These are phyloP conservation scores for Cadophora sp. DNA, from an alignment of 2,329 filamentous ascomycete genomes.

Conservation along the genomic window DNA sequence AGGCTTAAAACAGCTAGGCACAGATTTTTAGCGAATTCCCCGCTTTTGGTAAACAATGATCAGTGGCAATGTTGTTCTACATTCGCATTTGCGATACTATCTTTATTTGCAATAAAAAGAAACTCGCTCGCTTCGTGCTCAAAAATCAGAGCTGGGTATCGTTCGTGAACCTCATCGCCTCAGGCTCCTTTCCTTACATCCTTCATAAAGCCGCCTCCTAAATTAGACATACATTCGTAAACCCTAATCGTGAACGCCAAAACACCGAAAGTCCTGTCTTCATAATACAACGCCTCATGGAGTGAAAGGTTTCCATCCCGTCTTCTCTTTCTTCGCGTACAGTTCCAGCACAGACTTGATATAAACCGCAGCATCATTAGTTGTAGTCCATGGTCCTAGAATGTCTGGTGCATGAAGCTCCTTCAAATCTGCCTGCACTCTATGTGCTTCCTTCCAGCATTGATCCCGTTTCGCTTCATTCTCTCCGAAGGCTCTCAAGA, in stretches of 20 bases:
- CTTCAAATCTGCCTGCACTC: constrained; percentile 45
- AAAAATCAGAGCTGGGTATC: constrained; percentile 18
- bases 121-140: constrained; percentile 12
- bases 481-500: constrained; percentile 40
- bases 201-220: background rate
- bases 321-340: constrained; percentile 52
- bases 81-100: constrained; percentile 7
- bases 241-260: background rate
- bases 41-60: background rate
- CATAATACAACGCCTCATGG: constrained; percentile 9
- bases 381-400: constrained; percentile 49
- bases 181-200: background rate
- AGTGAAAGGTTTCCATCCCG: constrained; percentile 42
- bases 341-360: constrained; percentile 51
- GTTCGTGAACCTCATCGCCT: constrained; percentile 1
- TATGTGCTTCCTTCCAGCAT: constrained; percentile 29
- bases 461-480: constrained; percentile 43
- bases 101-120: constrained; percentile 1
- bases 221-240: background rate
- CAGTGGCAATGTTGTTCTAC: background rate
- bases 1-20: background rate
- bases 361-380: constrained; percentile 53
- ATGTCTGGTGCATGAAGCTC: constrained; percentile 43
- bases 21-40: background rate
- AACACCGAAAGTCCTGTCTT: background rate